These are phyloP conservation scores for Haematococcus lacustris DNA, from an alignment of 139 green algal species.

Conservation along the genomic window DNA sequence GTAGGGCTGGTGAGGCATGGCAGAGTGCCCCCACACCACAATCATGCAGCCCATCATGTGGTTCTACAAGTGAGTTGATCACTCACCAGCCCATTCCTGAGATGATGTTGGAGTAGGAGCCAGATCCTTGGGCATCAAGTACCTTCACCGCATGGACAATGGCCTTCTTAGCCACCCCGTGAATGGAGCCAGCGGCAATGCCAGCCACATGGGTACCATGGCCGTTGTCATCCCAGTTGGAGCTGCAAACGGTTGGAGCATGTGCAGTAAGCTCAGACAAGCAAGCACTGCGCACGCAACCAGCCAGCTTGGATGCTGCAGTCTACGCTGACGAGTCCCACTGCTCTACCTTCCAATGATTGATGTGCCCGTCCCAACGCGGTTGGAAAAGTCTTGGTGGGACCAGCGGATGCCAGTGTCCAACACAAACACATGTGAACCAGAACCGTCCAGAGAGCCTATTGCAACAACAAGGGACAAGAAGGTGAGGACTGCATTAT, in stretches of 20 bases:
- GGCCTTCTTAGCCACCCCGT: slow-evolving; percentile 61
- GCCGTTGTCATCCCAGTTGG: slow-evolving; percentile 38
- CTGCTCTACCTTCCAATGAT: slow-evolving; percentile 4
- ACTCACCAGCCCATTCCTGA: slow-evolving; percentile 43
- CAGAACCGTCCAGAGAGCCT: slow-evolving; percentile 29
- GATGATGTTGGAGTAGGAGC: slow-evolving; percentile 48
- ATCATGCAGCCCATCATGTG: neutral
- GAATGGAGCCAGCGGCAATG: slow-evolving; percentile 39
- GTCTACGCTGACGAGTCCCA: too few species aligned
- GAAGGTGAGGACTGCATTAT: too few species aligned
- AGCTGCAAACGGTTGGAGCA: too few species aligned
- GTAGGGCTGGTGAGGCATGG: neutral
- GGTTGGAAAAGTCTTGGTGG: slow-evolving; percentile 27
- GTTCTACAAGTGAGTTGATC: neutral
- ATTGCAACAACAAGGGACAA: too few species aligned
- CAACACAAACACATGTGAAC: slow-evolving; percentile 18
- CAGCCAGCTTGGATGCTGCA: neutral
- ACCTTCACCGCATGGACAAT: slow-evolving; percentile 52
- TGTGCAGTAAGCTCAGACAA: too few species aligned
- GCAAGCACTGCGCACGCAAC: too few species aligned
- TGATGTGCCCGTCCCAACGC: slow-evolving; percentile 1
- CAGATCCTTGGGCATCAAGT: slow-evolving; percentile 21
- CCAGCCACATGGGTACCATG: slow-evolving; percentile 62
- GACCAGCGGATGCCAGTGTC: slow-evolving; percentile 28
- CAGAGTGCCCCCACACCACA: neutral